phyloP scores from a whole-genome alignment of 192 early-diverging fungal species.

The Rhizoclosmatium sp. region DNA sequence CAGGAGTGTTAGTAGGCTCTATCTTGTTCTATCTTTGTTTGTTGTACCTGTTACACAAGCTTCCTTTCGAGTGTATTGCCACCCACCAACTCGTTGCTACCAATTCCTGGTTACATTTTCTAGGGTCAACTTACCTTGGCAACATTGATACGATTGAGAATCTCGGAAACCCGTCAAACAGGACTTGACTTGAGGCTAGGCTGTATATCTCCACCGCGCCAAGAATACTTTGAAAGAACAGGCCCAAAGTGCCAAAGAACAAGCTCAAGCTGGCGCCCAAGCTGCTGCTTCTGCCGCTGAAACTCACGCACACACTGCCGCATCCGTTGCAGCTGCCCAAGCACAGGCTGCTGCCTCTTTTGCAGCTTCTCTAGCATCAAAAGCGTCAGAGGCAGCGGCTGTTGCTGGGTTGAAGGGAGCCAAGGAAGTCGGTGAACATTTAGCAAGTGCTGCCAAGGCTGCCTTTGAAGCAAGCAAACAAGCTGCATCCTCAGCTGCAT shows the following conservation, averaged over 20 bases:
- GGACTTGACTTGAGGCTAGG: slow-evolving; percentile 7
- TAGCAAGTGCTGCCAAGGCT: background rate
- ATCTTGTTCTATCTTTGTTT: too few species aligned
- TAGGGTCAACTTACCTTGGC: too few species aligned
- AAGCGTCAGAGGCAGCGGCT: background rate
- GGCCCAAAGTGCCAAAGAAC: background rate
- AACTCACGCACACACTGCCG: background rate
- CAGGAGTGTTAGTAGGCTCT: too few species aligned
- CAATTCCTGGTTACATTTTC: too few species aligned
- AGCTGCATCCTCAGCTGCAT: too few species aligned
- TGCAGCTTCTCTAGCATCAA: background rate
- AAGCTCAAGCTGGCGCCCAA: background rate
- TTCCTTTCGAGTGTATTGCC: background rate
- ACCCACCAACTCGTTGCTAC: background rate
- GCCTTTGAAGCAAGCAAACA: background rate
- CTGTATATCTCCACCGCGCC: slow-evolving; percentile 2
- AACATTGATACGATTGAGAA: too few species aligned
- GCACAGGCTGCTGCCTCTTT: background rate
- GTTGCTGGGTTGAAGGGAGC: background rate
- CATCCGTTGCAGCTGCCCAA: slow-evolving; percentile 1
- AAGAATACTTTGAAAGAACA: background rate
- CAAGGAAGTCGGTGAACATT: background rate
- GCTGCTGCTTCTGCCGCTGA: background rate
- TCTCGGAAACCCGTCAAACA: too few species aligned
- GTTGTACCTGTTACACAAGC: too few species aligned